phyloP scores from a whole-genome alignment of 2,329 filamentous ascomycete species.

The Magnaporthiopsis rhizophila region DNA sequence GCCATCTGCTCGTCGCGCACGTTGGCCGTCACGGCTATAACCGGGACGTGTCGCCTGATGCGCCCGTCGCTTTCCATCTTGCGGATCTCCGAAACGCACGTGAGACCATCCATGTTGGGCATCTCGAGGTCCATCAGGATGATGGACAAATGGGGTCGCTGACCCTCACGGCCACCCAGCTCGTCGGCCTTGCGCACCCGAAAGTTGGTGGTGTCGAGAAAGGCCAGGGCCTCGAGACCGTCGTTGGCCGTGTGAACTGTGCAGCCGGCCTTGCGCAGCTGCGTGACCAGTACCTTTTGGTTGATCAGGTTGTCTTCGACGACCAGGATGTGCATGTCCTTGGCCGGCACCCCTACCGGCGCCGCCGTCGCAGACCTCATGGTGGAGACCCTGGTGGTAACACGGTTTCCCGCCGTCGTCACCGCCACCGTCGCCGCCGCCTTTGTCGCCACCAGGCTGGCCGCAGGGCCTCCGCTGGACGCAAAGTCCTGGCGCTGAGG shows the following conservation, averaged over 20 bases:
- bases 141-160: constrained; percentile 22
- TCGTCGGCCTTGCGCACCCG: constrained; percentile 10
- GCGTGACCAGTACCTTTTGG: constrained; percentile 59
- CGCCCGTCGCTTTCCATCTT: constrained; percentile 26
- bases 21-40: constrained; percentile 40
- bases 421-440: constrained; percentile 5
- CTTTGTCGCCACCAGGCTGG: constrained; percentile 16
- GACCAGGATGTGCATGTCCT: constrained; percentile 48
- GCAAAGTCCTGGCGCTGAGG: constrained; percentile 20
- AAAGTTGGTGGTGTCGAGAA: constrained; percentile 26
- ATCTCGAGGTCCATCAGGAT: constrained; percentile 41
- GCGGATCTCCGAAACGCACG: constrained; percentile 31
- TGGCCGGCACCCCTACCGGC: not conserved
- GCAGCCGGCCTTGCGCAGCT: constrained; percentile 51
- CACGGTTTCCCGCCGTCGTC: not conserved
- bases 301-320: constrained; percentile 64
- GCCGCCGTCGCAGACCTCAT: not conserved
- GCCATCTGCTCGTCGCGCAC: constrained; percentile 32
- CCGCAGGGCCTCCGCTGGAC: constrained; percentile 10
- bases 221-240: constrained; percentile 47
- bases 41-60: constrained; percentile 27
- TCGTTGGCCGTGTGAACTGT: constrained; percentile 54
- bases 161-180: not conserved
- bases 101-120: constrained; percentile 40
- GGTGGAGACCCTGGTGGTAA: not conserved